Evolutionary conservation across 208 protist species (phyloP).

Genomic region (Strigomonas oncopelti): DNA sequence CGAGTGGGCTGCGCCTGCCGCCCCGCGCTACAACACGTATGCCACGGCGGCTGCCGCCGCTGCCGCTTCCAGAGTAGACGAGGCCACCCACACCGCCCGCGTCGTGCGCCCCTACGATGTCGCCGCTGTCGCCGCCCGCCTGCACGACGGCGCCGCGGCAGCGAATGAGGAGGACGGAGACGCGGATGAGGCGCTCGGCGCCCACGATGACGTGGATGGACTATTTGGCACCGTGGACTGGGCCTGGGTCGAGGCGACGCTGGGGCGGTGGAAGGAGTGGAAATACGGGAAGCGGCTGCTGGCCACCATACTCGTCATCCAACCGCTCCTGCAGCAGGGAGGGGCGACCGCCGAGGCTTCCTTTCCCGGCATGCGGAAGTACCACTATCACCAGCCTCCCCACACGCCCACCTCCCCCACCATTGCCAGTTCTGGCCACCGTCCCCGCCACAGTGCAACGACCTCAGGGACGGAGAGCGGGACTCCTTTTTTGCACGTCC

Average conservation of each 20-base stretch:
- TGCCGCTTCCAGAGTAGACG: background rate
- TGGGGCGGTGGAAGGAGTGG: constrained; percentile 33
- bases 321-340: constrained; percentile 30
- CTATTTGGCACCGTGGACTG: constrained; percentile 80
- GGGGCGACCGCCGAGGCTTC: too few species aligned
- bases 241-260: constrained; percentile 66
- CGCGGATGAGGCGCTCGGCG: constrained; percentile 19
- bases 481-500: constrained; percentile 45
- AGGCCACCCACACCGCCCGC: too few species aligned
- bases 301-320: constrained; percentile 54
- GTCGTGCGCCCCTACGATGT: too few species aligned
- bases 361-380: too few species aligned
- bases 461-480: too few species aligned
- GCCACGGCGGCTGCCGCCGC: background rate
- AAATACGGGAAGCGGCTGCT: constrained; percentile 31
- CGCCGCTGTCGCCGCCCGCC: too few species aligned
- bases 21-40: too few species aligned
- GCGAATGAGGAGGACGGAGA: background rate
- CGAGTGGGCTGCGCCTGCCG: too few species aligned
- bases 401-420: background rate
- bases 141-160: background rate
- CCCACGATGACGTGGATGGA: constrained; percentile 41
- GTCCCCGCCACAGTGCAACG: too few species aligned
- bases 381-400: background rate
- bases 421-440: too few species aligned